Evolutionary conservation across 176 grass and related monocot species (phyloP).

Genomic region (Pontederia paniculata): DNA sequence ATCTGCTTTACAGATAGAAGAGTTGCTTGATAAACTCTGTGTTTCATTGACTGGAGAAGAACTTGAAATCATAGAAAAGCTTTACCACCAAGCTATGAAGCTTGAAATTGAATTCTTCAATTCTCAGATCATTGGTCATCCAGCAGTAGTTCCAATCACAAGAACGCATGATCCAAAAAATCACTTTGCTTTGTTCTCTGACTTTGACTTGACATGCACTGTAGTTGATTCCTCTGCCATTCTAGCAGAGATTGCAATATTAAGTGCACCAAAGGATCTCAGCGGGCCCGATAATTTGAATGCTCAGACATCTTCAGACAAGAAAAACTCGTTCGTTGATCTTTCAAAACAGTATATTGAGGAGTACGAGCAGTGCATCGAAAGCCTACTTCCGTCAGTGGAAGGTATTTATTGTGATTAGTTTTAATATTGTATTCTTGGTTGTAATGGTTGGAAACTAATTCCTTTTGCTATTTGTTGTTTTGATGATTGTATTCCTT

Average conservation of each 20-base stretch:
- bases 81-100: constrained; percentile 81
- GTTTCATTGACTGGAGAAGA: constrained; percentile 85
- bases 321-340: constrained; percentile 63
- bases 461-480: not conserved
- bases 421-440: not conserved
- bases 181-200: constrained; percentile 67
- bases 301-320: constrained; percentile 32
- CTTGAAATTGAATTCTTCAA: constrained; percentile 74
- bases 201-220: constrained; percentile 98
- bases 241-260: constrained; percentile 84
- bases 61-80: constrained; percentile 81
- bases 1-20: constrained; percentile 71
- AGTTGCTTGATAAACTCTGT: constrained; percentile 85
- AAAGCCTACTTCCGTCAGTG: constrained; percentile 60
- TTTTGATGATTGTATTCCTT: constrained; percentile 25
- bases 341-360: constrained; percentile 76
- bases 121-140: constrained; percentile 42
- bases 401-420: constrained; percentile 29
- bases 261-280: constrained; percentile 57
- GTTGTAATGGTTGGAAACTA: not conserved
- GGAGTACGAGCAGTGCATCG: constrained; percentile 73
- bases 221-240: constrained; percentile 84
- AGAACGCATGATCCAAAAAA: constrained; percentile 49
- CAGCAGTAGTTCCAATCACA: constrained; percentile 61
- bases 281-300: constrained; percentile 34